Conservation (phyloP, 2,329 filamentous ascomycete species). For the Verticillium nonalfalfae region DNA sequence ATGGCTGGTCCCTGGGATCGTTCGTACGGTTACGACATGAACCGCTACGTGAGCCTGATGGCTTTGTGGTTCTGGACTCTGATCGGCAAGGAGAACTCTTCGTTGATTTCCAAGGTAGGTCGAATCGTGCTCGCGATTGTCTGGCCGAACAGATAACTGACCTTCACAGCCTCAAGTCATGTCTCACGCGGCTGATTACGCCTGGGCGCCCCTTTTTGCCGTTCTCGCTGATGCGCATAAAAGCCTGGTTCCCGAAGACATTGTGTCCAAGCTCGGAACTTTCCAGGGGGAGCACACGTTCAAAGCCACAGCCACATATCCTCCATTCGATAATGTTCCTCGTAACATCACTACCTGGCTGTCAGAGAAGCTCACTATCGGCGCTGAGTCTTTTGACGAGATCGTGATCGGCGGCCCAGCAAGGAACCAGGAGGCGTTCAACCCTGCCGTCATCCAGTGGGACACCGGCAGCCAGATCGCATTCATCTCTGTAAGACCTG, state of each 20-base stretch:
- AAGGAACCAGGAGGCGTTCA: slow-evolving; percentile 45
- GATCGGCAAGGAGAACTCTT: slow-evolving; percentile 39
- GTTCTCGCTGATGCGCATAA: slow-evolving; percentile 44
- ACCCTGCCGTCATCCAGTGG: slow-evolving; percentile 57
- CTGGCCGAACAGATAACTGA: slow-evolving; percentile 1
- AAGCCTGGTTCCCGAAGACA: slow-evolving; percentile 32
- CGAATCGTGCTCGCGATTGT: not conserved
- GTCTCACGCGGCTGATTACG: slow-evolving; percentile 53
- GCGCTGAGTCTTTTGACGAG: slow-evolving; percentile 52
- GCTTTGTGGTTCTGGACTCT: slow-evolving; percentile 53
- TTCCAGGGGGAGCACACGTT: slow-evolving; percentile 50
- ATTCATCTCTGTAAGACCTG: slow-evolving; percentile 19
- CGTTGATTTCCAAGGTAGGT: slow-evolving; percentile 23
- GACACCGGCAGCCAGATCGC: slow-evolving; percentile 28
- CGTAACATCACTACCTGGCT: slow-evolving; percentile 57
- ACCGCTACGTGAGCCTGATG: slow-evolving; percentile 51
- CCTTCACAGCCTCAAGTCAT: slow-evolving; percentile 38
- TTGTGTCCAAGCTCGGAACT: slow-evolving; percentile 30
- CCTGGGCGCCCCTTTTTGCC: slow-evolving; percentile 50
- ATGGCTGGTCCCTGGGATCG: slow-evolving; percentile 61
- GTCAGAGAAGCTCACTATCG: slow-evolving; percentile 49
- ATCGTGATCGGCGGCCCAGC: slow-evolving; percentile 48
- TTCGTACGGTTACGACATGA: slow-evolving; percentile 59
- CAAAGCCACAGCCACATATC: slow-evolving; percentile 45
- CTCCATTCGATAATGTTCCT: slow-evolving; percentile 48